Base-by-base conservation (phyloP, 2,329 filamentous ascomycete species). In the Alternaria sp. region DNA sequence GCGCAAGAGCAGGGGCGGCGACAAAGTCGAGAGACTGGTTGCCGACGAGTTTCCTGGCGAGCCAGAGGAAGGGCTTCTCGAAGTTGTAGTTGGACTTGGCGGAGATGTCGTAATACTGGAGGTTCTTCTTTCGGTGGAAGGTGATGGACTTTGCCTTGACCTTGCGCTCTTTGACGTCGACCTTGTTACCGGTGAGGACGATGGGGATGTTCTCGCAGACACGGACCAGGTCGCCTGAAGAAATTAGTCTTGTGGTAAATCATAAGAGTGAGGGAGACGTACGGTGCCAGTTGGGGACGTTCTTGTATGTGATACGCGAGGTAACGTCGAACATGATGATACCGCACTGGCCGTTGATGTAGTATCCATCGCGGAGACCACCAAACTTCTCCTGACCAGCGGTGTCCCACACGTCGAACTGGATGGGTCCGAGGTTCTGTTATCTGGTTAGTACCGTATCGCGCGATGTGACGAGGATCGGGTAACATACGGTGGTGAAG, bases 321-420 rank as follows among this genome's bases (percentile, higher is more conserved):
- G 95, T 98, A 72, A 99, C 94, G 83, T 99, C 94, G 83, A 99
- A 99, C 94, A 99, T 99, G 90, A 99, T 98, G 87, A 99, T 97
- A 86, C 95, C 94, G 84, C 94, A 98, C 86, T 98, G 94, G 79
- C 94, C 94, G 86, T 97, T 97, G 88, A 99, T 99, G 88, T 99
- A 99, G 90, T 99, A 99, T 75, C 94, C 94, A 84, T 99, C 94
- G 86, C 94, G 92, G 78, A 99, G 93, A 88, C 94, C 94, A 83
- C 94, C 94, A 73, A 99, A 99, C 89, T 98, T 99, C 88, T 99
- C 94, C 85, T 99, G 94, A 75, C 94, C 94, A 75, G 94, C 94
- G 68, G 94, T 99, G 82, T 99, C 94, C 94, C 94, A 99, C 75
- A 98, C 95, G 81, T 99, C 94, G 86, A 99, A 99, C 86, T 96